Percentiles rank a stretch among this genome's conserved stretches.
phyloP scores from a whole-genome alignment of 441 rosid species.

The Erodium moschatum region DNA sequence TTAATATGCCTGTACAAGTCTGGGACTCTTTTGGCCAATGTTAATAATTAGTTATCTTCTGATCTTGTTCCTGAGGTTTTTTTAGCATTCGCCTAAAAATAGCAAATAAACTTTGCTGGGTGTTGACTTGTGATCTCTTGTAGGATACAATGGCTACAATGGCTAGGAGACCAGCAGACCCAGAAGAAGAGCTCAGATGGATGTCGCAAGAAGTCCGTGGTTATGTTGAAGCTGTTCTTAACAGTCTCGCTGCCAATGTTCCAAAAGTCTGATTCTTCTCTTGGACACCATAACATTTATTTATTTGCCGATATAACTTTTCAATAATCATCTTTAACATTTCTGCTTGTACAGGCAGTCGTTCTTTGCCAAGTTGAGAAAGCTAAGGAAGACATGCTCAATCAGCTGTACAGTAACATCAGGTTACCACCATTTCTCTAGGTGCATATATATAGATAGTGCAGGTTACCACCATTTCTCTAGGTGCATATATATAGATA shows the following conservation, averaged over 20 bases:
- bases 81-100: background rate
- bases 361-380: conserved; percentile 99
- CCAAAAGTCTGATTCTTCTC: conserved; percentile 57
- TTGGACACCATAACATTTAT: conserved; percentile 8
- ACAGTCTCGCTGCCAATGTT: conserved; percentile 97
- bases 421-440: conserved; percentile 70
- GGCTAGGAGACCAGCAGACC: conserved; percentile 87
- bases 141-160: conserved; percentile 91
- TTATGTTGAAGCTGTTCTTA: conserved; percentile 98
- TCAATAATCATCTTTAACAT: conserved; percentile 14
- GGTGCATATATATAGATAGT: too few species aligned
- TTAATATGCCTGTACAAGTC: background rate
- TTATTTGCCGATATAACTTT: background rate
- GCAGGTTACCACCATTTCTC: too few species aligned
- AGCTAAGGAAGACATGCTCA: conserved; percentile 97
- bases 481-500: background rate
- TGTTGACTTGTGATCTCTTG: conserved; percentile 9
- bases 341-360: conserved; percentile 64
- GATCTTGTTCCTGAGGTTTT: background rate
- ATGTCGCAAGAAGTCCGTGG: conserved; percentile 99
- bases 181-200: conserved; percentile 99
- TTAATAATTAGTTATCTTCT: background rate
- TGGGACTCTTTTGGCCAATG: background rate
- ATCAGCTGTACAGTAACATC: conserved; percentile 80
- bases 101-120: background rate